phyloP scores from a whole-genome alignment of 164 flowering plant genomes.

The Malania oleifera region DNA sequence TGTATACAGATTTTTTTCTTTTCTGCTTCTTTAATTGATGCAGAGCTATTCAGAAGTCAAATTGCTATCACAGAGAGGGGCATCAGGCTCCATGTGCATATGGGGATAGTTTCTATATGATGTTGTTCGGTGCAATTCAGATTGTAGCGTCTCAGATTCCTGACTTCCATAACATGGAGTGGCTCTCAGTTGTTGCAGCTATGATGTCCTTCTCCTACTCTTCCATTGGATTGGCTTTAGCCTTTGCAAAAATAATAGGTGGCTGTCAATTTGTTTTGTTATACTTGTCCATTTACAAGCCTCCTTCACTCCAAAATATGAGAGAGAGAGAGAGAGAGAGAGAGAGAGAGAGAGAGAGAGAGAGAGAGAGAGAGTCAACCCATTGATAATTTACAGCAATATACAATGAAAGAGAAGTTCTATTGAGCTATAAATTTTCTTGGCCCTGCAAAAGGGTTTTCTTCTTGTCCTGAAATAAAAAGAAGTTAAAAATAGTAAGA shows the following conservation, averaged over 20 bases:
- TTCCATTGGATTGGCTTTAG: slow-evolving; percentile 53
- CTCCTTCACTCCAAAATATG: too few species aligned
- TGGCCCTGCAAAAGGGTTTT: too few species aligned
- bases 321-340: too few species aligned
- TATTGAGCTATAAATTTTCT: too few species aligned
- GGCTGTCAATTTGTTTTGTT: not conserved
- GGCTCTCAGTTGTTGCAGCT: slow-evolving; percentile 52
- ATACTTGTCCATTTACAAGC: too few species aligned
- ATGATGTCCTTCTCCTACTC: slow-evolving; percentile 65
- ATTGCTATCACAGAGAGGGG: slow-evolving; percentile 49
- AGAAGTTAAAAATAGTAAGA: too few species aligned
- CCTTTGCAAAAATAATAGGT: slow-evolving; percentile 58
- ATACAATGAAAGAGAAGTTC: too few species aligned
- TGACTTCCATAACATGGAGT: slow-evolving; percentile 37
- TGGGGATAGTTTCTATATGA: slow-evolving; percentile 24
- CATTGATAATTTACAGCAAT: too few species aligned
- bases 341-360: too few species aligned
- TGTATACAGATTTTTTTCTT: not conserved
- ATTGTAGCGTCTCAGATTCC: slow-evolving; percentile 44
- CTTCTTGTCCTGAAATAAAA: too few species aligned
- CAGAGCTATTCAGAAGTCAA: slow-evolving; percentile 47
- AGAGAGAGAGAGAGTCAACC: too few species aligned
- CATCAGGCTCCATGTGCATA: slow-evolving; percentile 31
- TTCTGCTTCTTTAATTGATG: slow-evolving; percentile 3
- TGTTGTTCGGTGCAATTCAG: slow-evolving; percentile 42